Conservation (phyloP, 352 stramenopile species). For the Pythium monospermum region DNA sequence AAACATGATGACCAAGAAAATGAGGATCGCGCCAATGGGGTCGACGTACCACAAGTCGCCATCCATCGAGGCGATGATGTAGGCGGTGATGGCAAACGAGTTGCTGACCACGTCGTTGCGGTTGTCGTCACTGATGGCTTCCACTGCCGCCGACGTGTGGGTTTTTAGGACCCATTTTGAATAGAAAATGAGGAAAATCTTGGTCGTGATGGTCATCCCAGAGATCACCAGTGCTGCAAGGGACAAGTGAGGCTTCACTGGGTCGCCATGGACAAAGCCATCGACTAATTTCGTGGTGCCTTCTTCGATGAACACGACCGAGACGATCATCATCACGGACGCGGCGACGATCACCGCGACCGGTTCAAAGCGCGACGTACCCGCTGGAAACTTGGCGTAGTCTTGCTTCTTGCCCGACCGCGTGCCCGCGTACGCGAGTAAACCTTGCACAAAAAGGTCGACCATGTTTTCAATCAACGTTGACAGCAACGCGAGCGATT, state of each 20-base stretch:
- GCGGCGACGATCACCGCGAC: conserved; percentile 90
- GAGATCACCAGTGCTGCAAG: conserved; percentile 83
- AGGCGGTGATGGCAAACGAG: conserved; percentile 80
- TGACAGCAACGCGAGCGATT: conserved; percentile 88
- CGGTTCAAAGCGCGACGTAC: conserved; percentile 88
- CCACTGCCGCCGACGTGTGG: conserved; percentile 41
- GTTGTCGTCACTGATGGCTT: conserved; percentile 88
- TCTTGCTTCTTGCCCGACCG: conserved; percentile 62
- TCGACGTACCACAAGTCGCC: conserved; percentile 87
- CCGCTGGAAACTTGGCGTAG: conserved; percentile 90
- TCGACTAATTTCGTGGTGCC: conserved; percentile 41
- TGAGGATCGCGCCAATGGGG: conserved; percentile 88
- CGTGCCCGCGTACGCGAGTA: conserved; percentile 89
- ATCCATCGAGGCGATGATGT: conserved; percentile 37
- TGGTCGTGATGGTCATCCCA: conserved; percentile 49
- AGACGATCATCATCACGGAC: conserved; percentile 89
- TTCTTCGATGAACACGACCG: conserved; percentile 79
- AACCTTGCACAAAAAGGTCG: conserved; percentile 88
- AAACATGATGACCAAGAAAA: conserved; percentile 93
- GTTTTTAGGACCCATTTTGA: conserved; percentile 50
- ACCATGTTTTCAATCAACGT: conserved; percentile 90
- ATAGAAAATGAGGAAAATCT: conserved; percentile 67
- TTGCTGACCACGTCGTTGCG: conserved; percentile 94
- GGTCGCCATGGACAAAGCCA: conserved; percentile 43
- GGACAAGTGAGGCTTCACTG: conserved; percentile 81